These are phyloP conservation scores for Cyberlindnera xylosilytica DNA, from an alignment of 805 yeast species.

Conservation along the genomic window DNA sequence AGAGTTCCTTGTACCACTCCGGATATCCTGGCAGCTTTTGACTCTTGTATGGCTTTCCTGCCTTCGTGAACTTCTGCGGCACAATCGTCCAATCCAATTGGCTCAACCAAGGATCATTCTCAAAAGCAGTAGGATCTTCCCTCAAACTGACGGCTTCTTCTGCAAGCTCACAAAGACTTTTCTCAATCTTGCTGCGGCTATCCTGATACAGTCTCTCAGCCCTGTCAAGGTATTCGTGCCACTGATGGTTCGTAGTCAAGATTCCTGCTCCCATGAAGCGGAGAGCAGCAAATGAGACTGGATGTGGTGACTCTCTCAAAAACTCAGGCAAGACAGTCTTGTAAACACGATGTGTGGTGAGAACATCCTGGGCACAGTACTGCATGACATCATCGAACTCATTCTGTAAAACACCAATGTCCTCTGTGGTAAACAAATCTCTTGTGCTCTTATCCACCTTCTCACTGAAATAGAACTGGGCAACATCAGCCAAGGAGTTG, in stretches of 20 bases:
- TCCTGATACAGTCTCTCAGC: slow-evolving; percentile 69
- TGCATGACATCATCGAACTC: slow-evolving; percentile 59
- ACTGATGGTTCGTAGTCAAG: slow-evolving; percentile 69
- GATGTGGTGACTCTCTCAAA: slow-evolving; percentile 75
- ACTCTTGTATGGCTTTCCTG: slow-evolving; percentile 63
- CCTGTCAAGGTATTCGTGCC: slow-evolving; percentile 68
- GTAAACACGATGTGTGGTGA: slow-evolving; percentile 68
- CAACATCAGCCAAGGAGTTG: slow-evolving; percentile 78
- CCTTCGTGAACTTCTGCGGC: slow-evolving; percentile 59
- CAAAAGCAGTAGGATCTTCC: slow-evolving; percentile 39
- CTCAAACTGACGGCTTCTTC: slow-evolving; percentile 49
- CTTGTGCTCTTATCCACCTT: slow-evolving; percentile 64
- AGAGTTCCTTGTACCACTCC: slow-evolving; percentile 78
- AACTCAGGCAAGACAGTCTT: slow-evolving; percentile 69
- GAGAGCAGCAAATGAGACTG: slow-evolving; percentile 88
- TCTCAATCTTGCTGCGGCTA: slow-evolving; percentile 53
- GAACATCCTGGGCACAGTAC: slow-evolving; percentile 87
- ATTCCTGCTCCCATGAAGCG: slow-evolving; percentile 69
- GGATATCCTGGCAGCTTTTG: slow-evolving; percentile 91
- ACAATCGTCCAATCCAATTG: slow-evolving; percentile 86
- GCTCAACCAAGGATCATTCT: slow-evolving; percentile 80
- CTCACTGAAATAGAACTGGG: slow-evolving; percentile 71
- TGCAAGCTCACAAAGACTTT: slow-evolving; percentile 57
- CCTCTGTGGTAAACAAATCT: slow-evolving; percentile 55
- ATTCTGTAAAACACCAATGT: slow-evolving; percentile 49